Evolutionary conservation across 305 asterid species (phyloP), one percentile per base, ranked within the genome.

Genomic region (Salvia sclarea): DNA sequence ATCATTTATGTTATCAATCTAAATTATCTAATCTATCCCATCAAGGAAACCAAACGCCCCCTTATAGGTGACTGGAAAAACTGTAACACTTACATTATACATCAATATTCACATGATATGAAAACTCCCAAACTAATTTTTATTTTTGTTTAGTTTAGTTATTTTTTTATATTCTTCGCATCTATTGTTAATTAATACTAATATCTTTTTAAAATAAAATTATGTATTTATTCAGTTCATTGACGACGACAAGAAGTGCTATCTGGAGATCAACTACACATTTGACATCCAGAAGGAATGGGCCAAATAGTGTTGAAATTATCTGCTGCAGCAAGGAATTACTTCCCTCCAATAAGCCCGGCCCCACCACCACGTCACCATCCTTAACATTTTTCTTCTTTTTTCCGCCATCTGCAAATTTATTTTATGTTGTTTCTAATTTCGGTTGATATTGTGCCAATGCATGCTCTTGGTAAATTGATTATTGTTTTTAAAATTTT

Each of bases 191-290:
- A n/a, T n/a, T n/a, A n/a, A n/a, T n/a, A n/a, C n/a, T n/a, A n/a
- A n/a, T n/a, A 52, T 52, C 11, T 5, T 53, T 6, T 9, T n/a
- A 10, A 12, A 49, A 21, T 20, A 8, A 1, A 4, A 50, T 31
- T 5, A 16, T 30, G 8, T n/a, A 5, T 33, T 44, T 2, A 8
- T 20, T 33, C 82, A 85, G 87, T 86, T 86, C 37, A 67, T 82
- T 37, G 89, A 86, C 31, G 92, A 86, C 48, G 92, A 86, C 70
- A 84, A 84, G 66, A 84, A 80, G 71, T 80, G 92, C 75, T 80
- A 84, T 67, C 47, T 86, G 83, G 89, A 83, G 76, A 83, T 83
- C 62, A 82, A 81, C 76, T 86, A 83, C 75, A 78, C 80, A 13
- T 86, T 86, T 18, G 89, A 86, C 35, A 82, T 86, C 57, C 86